Conservation (phyloP, 768 basidiomycete genomes). For the Amanita rimosa region DNA sequence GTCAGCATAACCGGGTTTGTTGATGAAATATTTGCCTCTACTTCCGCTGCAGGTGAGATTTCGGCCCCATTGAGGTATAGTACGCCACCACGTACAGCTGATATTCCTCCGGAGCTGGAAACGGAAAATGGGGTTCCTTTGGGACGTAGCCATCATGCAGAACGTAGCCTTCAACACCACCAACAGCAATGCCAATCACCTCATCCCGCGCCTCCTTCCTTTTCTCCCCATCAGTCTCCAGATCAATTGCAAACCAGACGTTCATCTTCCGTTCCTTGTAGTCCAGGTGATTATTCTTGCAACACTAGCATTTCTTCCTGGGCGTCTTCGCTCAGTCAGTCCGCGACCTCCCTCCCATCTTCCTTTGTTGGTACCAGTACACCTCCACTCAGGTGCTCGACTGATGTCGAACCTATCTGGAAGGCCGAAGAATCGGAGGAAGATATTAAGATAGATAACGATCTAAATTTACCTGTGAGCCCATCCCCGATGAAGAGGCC, state of each 20-base stretch:
- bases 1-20: slow-evolving; percentile 63
- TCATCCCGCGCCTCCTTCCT: slow-evolving; percentile 18
- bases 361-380: slow-evolving; percentile 20
- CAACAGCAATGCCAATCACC: slow-evolving; percentile 19
- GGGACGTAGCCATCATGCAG: slow-evolving; percentile 51
- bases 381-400: slow-evolving; percentile 26
- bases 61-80: slow-evolving; percentile 16
- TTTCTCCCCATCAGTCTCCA: slow-evolving; percentile 18
- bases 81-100: slow-evolving; percentile 32
- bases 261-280: slow-evolving; percentile 11
- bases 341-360: slow-evolving; percentile 23
- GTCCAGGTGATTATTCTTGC: slow-evolving; percentile 14
- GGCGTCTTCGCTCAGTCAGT: slow-evolving; percentile 21
- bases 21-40: slow-evolving; percentile 49
- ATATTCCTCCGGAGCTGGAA: slow-evolving; percentile 45
- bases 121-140: slow-evolving; percentile 54
- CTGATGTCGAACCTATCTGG: slow-evolving; percentile 20
- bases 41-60: slow-evolving; percentile 14
- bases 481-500: slow-evolving; percentile 26
- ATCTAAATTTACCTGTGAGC: slow-evolving; percentile 22
- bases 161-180: slow-evolving; percentile 37
- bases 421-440: slow-evolving; percentile 16
- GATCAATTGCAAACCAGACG: slow-evolving; percentile 9
- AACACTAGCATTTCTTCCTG: slow-evolving; percentile 19
- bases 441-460: slow-evolving; percentile 15